Conservation (phyloP, 1,139 yeast species). For the Martiniozyma asiatica region DNA sequence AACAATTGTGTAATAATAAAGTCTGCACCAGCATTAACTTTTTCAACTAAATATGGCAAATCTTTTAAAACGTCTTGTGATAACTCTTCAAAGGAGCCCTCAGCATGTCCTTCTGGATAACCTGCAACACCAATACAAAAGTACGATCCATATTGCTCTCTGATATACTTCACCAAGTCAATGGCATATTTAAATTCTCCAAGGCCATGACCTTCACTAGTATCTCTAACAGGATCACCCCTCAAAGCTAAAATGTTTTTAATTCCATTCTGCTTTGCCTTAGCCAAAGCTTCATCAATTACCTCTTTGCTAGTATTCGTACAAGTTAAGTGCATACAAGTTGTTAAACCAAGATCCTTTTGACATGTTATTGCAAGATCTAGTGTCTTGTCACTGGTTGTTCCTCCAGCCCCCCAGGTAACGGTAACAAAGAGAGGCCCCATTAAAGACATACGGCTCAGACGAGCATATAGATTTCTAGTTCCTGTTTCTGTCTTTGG, state of each 20-base stretch:
- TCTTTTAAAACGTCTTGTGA: slow-evolving; percentile 55
- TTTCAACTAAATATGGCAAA: slow-evolving; percentile 65
- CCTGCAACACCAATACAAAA: slow-evolving; percentile 56
- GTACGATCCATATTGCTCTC: slow-evolving; percentile 37
- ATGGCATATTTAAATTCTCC: slow-evolving; percentile 82
- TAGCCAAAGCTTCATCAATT: slow-evolving; percentile 65
- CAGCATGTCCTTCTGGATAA: slow-evolving; percentile 77
- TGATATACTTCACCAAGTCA: slow-evolving; percentile 75
- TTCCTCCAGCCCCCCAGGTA: slow-evolving; percentile 99
- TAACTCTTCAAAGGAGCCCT: slow-evolving; percentile 47
- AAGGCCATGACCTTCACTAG: slow-evolving; percentile 91
- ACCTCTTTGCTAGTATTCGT: slow-evolving; percentile 75
- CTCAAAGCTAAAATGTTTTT: slow-evolving; percentile 82
- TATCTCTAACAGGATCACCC: slow-evolving; percentile 92
- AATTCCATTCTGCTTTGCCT: slow-evolving; percentile 69
- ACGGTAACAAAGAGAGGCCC: slow-evolving; percentile 86
- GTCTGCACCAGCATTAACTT: slow-evolving; percentile 89
- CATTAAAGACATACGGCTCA: slow-evolving; percentile 76
- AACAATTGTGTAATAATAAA: slow-evolving; percentile 85
- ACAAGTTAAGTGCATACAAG: slow-evolving; percentile 90
- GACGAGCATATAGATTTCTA: slow-evolving; percentile 71
- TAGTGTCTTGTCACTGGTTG: slow-evolving; percentile 77
- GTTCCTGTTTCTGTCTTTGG: slow-evolving; percentile 79
- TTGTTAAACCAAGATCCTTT: slow-evolving; percentile 64
- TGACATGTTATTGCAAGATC: slow-evolving; percentile 75